Conservation (phyloP, 768 basidiomycete species). For the Cystoderma amianthinum region DNA sequence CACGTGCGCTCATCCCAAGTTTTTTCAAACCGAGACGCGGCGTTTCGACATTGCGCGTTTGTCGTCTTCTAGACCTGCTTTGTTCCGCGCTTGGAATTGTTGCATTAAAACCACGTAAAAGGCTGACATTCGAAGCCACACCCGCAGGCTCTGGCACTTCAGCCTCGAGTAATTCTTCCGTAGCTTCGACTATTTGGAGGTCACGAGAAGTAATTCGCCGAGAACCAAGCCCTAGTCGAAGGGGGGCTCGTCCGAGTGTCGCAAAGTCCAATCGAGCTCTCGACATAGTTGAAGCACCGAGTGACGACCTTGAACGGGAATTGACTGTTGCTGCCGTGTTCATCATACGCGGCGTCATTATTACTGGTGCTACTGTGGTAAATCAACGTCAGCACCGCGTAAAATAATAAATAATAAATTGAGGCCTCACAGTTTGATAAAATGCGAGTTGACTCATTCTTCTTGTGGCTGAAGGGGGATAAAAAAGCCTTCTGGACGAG, state of each 20-base stretch:
- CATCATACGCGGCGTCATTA: slow-evolving; percentile 86
- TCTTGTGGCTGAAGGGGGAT: slow-evolving; percentile 64
- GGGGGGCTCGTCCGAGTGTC: slow-evolving; percentile 72
- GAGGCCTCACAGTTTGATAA: slow-evolving; percentile 72
- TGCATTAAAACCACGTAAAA: slow-evolving; percentile 89
- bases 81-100: slow-evolving; percentile 88
- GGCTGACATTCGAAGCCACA: slow-evolving; percentile 65
- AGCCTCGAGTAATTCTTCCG: slow-evolving; percentile 63
- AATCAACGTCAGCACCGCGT: too few species aligned
- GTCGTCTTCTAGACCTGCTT: slow-evolving; percentile 66
- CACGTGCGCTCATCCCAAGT: slow-evolving; percentile 72
- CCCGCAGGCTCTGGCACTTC: slow-evolving; percentile 73
- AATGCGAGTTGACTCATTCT: slow-evolving; percentile 64
- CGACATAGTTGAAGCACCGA: slow-evolving; percentile 23
- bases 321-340: slow-evolving; percentile 62
- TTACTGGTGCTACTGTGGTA: slow-evolving; percentile 74
- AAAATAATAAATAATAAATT: too few species aligned
- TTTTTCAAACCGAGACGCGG: slow-evolving; percentile 74
- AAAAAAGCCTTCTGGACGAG: slow-evolving; percentile 65
- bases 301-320: slow-evolving; percentile 33
- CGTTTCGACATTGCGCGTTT: slow-evolving; percentile 74
- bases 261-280: slow-evolving; percentile 59
- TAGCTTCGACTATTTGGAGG: slow-evolving; percentile 77
- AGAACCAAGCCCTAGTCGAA: slow-evolving; percentile 56
- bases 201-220: slow-evolving; percentile 77